Percentiles rank a stretch among this genome's conserved stretches.
These are phyloP conservation scores for Trichoderma breve DNA, from an alignment of 2,329 filamentous ascomycete species.

Conservation along the genomic window DNA sequence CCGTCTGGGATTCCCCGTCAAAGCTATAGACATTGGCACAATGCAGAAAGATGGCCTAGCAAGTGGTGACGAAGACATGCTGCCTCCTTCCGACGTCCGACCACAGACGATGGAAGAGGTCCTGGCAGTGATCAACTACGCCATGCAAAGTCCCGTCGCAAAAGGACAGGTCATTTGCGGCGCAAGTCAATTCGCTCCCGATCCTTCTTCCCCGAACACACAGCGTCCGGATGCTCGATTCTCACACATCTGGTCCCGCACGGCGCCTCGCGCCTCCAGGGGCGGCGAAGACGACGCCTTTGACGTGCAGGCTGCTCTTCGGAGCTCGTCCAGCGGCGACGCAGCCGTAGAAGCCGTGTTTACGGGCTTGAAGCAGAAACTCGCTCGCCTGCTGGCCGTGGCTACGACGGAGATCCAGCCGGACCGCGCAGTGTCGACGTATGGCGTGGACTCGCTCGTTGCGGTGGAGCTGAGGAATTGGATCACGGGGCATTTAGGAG, in stretches of 20 bases:
- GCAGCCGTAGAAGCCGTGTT: conserved; percentile 11
- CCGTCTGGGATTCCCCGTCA: conserved; percentile 2
- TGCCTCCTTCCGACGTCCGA: not conserved
- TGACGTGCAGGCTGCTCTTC: conserved; percentile 9
- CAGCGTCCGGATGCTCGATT: conserved; percentile 15
- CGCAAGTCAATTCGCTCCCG: not conserved
- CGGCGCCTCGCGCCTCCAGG: not conserved
- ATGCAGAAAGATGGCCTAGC: not conserved
- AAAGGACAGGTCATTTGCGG: conserved; percentile 16
- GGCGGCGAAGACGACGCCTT: not conserved
- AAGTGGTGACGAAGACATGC: not conserved
- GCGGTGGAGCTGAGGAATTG: conserved; percentile 20
- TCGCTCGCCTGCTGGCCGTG: conserved; percentile 14
- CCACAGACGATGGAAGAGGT: conserved; percentile 9
- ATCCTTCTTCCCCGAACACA: not conserved
- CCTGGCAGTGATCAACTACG: conserved; percentile 17
- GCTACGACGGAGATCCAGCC: conserved; percentile 16
- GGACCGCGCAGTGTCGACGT: conserved; percentile 18
- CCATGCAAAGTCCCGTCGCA: conserved; percentile 1
- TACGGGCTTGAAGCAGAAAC: conserved; percentile 17
- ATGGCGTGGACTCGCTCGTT: conserved; percentile 20
- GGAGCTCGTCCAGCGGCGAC: not conserved
- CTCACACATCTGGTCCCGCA: conserved; percentile 16
- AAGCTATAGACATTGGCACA: conserved; percentile 2
- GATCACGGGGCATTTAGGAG: conserved; percentile 13